Evolutionary conservation across 2,329 filamentous ascomycete genomes (phyloP), one percentile per base, ranked within the genome.

Genomic region (Trichoderma asperellum): DNA sequence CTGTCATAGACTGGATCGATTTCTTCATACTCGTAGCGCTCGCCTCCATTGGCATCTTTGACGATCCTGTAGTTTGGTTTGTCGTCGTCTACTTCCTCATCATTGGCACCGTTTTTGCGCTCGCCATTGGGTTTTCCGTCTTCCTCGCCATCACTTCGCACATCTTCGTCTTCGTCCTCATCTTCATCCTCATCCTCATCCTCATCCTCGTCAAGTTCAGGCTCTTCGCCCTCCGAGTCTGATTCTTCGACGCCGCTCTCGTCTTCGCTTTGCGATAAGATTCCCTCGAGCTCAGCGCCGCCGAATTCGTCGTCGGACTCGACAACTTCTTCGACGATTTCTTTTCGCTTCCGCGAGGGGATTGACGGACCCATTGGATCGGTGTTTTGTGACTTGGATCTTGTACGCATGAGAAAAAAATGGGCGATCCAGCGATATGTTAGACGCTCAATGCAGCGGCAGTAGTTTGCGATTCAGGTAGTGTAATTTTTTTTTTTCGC

Each of bases 1-100:
- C 94, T 97, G 77, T 98, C 96, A 81, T 99, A 97, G 66, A 94
- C 91, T 2, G 95, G 93, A 73, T 98, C 91, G 72, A 99, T 94
- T 77, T 98, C 96, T 72, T 92, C 88, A 81, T 98, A 99, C 56
- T 97, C 86, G 77, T 97, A 99, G 79, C 96, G 89, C 72, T 90
- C 88, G 75, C 93, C 92, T 70, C 96, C 96, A 81, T 97, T 96
- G 74, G 96, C 95, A 76, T 97, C 96, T 69, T 86, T 91, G 55
- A 91, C 85, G 53, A 90, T 79, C 65, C 82, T 84, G 72, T 88
- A 70, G 60, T 70, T 70, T 43, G 69, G 69, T 21, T 69, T 59
- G 35, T 70, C 61, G 49, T 60, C 49, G 77, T 79, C 67, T 27
- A 37, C 57, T 21, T 68, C 35, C 18, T 58, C 63, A 27, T 57